phyloP scores from a whole-genome alignment of 2,329 filamentous ascomycete genomes.

The Microcera coccophila region DNA sequence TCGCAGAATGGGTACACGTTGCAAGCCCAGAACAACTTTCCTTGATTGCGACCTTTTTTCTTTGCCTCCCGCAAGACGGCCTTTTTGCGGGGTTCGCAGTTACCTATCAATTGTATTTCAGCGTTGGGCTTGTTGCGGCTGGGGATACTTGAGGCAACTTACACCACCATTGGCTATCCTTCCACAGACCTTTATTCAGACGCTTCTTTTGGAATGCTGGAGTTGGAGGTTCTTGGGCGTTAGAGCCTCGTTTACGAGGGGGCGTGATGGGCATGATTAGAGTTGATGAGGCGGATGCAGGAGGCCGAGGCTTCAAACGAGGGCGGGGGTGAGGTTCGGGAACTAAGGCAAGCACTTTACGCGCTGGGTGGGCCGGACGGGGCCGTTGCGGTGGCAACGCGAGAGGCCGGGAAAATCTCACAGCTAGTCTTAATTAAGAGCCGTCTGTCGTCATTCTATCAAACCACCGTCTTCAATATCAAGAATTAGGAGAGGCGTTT shows the following conservation, averaged over 20 bases:
- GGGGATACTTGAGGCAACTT: slow-evolving; percentile 11
- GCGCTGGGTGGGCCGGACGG: no score
- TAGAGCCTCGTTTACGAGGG: no score
- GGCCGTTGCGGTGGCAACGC: no score
- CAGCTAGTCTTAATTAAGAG: no score
- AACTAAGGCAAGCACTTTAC: no score
- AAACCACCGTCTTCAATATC: no score
- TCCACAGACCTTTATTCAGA: slow-evolving; percentile 30
- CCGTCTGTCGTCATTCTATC: no score
- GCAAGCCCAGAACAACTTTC: slow-evolving; percentile 43
- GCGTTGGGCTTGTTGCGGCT: background rate
- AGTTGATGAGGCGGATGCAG: no score
- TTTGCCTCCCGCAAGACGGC: slow-evolving; percentile 36
- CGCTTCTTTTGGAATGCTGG: slow-evolving; percentile 30
- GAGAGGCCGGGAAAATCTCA: no score
- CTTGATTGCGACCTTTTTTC: slow-evolving; percentile 38
- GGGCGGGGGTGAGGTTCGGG: no score
- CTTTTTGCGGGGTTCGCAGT: slow-evolving; percentile 39
- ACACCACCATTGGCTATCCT: slow-evolving; percentile 37
- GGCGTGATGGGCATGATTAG: no score
- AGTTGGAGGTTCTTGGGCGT: slow-evolving; percentile 21
- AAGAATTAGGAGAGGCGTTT: no score
- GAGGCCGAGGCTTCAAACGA: background rate
- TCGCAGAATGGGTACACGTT: slow-evolving; percentile 42
- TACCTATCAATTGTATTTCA: slow-evolving; percentile 29